Percentiles rank a stretch among this genome's conserved stretches.
phyloP scores from a whole-genome alignment of 805 yeast genomes.

The Candida patagonica region DNA sequence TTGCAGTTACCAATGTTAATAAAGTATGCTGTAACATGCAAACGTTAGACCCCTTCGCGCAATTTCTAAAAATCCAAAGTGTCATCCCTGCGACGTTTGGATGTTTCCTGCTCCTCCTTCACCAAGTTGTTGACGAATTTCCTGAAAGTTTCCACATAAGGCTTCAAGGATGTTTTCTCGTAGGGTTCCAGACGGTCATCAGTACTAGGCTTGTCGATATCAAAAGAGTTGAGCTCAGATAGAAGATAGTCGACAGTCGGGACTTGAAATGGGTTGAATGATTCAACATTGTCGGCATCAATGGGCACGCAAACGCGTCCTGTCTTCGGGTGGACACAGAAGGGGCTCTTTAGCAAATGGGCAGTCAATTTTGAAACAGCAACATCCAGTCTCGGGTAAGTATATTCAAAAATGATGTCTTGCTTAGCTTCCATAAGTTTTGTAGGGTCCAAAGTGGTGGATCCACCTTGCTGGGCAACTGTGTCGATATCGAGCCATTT shows the following conservation, averaged over 20 bases:
- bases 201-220: slow-evolving; percentile 17
- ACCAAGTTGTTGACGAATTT: slow-evolving; percentile 49
- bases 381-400: slow-evolving; percentile 88
- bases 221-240: slow-evolving; percentile 44
- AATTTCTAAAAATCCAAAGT: slow-evolving; percentile 17
- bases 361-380: slow-evolving; percentile 85
- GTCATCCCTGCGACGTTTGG: slow-evolving; percentile 31
- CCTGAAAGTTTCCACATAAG: slow-evolving; percentile 59
- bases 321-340: slow-evolving; percentile 93
- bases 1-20: too few species aligned
- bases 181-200: slow-evolving; percentile 32
- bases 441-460: slow-evolving; percentile 33
- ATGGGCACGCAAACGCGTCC: slow-evolving; percentile 91
- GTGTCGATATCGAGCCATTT: slow-evolving; percentile 70
- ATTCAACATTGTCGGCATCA: slow-evolving; percentile 28
- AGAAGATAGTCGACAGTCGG: slow-evolving; percentile 65
- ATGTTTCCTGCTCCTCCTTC: slow-evolving; percentile 40
- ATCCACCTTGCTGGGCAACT: slow-evolving; percentile 34
- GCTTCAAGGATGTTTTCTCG: slow-evolving; percentile 61
- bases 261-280: slow-evolving; percentile 70
- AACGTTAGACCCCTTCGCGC: too few species aligned
- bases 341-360: slow-evolving; percentile 92
- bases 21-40: too few species aligned
- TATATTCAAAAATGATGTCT: slow-evolving; percentile 66
- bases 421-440: slow-evolving; percentile 62